A percentile compares a stretch with the other conserved stretches of the same genome.
phyloP scores from a whole-genome alignment of 192 early-diverging fungal species.

The Backusella tarrabulga region DNA sequence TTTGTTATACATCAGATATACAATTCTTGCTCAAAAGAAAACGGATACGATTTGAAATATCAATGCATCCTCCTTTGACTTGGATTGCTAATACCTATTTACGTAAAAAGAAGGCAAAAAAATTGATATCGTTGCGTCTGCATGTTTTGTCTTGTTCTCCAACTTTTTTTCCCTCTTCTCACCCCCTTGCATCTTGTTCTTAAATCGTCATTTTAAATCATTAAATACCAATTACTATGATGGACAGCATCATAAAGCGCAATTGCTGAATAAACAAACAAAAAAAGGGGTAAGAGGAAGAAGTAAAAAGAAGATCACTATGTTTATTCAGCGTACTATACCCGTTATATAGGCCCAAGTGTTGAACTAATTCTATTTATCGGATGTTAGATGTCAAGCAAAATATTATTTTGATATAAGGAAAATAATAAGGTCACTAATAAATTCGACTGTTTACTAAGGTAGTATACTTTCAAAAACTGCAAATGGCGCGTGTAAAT shows the following conservation, averaged over 20 bases:
- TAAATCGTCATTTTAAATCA: slow-evolving; percentile 10
- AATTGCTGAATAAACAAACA: not conserved
- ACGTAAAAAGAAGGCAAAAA: not conserved
- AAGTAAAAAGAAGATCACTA: not conserved
- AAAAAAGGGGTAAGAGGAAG: not conserved
- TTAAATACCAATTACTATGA: not conserved
- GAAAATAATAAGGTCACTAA: too few species aligned
- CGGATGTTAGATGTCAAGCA: too few species aligned
- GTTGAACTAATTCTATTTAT: too few species aligned
- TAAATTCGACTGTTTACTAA: too few species aligned
- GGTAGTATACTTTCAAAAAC: too few species aligned
- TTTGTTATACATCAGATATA: not conserved
- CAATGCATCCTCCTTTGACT: not conserved
- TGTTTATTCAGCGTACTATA: not conserved
- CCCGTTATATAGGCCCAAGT: not conserved
- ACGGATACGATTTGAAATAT: not conserved
- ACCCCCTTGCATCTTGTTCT: not conserved
- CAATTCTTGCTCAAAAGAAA: not conserved
- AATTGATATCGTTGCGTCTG: not conserved
- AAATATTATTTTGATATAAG: too few species aligned
- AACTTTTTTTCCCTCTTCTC: not conserved
- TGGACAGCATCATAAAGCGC: not conserved
- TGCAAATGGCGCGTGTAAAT: too few species aligned
- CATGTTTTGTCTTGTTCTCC: not conserved
- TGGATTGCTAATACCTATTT: not conserved